A percentile compares a stretch with the other conserved stretches of the same genome.
Evolutionary conservation across 1,284 basidiomycete species (phyloP).

Genomic region (Xerocomus nothofagi): DNA sequence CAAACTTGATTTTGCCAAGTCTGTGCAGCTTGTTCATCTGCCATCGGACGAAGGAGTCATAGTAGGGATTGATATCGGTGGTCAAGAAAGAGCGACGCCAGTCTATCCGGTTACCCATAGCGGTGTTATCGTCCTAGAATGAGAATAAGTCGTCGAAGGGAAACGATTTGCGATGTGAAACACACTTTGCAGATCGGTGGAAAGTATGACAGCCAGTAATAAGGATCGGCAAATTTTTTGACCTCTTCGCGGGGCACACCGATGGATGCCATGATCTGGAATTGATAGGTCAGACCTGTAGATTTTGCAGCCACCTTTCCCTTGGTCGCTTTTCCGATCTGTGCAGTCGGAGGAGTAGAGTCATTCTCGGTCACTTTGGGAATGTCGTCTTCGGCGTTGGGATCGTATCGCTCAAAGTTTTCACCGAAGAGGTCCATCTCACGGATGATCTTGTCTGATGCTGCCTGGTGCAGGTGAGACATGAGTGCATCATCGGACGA

Average conservation of each 20-base stretch:
- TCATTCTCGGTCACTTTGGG: constrained; percentile 40
- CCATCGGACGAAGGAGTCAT: constrained; percentile 97
- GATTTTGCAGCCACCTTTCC: constrained; percentile 94
- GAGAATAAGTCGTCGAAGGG: constrained; percentile 9
- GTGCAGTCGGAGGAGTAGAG: constrained; percentile 40
- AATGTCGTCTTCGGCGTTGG: constrained; percentile 50
- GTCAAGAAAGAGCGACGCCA: constrained; percentile 97
- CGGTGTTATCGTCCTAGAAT: constrained; percentile 73
- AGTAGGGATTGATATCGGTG: constrained; percentile 96
- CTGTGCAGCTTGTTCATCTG: constrained; percentile 93
- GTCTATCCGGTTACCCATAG: constrained; percentile 93
- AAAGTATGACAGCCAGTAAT: constrained; percentile 93
- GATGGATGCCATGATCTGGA: constrained; percentile 98
- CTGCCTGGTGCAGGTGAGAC: constrained; percentile 54
- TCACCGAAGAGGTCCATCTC: constrained; percentile 96
- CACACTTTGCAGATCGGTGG: constrained; percentile 90
- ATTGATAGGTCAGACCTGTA: constrained; percentile 95
- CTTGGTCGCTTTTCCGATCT: constrained; percentile 88
- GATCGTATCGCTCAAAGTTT: constrained; percentile 78
- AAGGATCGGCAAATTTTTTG: constrained; percentile 93
- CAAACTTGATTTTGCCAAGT: constrained; percentile 93
- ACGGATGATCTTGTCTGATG: constrained; percentile 95
- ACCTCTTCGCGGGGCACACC: constrained; percentile 88
- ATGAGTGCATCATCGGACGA: background rate
- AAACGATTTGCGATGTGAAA: constrained; percentile 13